Percentiles rank a stretch among this genome's conserved stretches.
Evolutionary conservation across 257 asterid species (phyloP).

Genomic region (Jaltomata sinuosa): DNA sequence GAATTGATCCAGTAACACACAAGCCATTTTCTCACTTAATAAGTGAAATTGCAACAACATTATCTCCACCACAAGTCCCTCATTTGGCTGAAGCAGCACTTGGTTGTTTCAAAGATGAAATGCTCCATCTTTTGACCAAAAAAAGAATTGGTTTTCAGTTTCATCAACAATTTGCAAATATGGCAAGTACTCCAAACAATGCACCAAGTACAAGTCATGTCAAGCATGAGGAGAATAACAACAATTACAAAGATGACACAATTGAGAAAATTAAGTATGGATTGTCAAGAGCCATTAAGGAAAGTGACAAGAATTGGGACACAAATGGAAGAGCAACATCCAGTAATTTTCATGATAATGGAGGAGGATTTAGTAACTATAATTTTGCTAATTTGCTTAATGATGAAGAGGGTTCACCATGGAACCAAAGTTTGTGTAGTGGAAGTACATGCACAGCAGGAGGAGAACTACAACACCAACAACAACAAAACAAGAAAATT

Average conservation of each 20-base stretch:
- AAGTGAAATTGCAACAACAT: constrained; percentile 73
- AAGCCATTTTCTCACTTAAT: constrained; percentile 91
- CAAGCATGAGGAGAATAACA: constrained; percentile 43
- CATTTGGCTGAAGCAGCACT: constrained; percentile 88
- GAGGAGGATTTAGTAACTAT: background rate
- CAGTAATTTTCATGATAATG: background rate
- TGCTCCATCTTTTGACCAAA: constrained; percentile 91
- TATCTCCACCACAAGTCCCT: constrained; percentile 85
- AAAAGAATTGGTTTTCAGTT: constrained; percentile 64
- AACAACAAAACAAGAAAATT: background rate
- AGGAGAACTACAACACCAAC: background rate
- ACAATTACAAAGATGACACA: constrained; percentile 5
- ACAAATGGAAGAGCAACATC: background rate
- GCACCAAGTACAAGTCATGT: constrained; percentile 9
- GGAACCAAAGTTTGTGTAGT: constrained; percentile 2
- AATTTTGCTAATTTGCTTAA: background rate
- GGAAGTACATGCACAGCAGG: constrained; percentile 2
- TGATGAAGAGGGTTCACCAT: background rate
- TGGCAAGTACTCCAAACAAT: background rate
- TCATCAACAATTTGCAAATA: constrained; percentile 29
- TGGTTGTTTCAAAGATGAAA: constrained; percentile 94
- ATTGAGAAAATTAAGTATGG: background rate
- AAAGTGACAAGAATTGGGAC: background rate
- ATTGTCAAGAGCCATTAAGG: background rate
- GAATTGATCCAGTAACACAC: constrained; percentile 95